Evolutionary conservation across 805 yeast species (phyloP).

Genomic region (Tetrapisispora taiwanensis): DNA sequence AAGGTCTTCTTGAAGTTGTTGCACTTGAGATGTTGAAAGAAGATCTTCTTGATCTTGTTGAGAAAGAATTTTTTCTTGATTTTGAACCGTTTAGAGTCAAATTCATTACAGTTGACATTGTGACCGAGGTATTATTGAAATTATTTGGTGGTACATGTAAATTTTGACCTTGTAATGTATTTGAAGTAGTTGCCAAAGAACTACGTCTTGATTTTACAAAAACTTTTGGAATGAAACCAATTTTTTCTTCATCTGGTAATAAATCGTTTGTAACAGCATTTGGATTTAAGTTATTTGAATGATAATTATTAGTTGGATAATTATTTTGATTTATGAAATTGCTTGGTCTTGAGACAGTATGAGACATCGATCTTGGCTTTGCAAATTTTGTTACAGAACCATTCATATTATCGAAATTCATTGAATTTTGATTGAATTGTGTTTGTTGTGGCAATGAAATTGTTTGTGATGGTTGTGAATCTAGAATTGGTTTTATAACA

Average conservation of each 20-base stretch:
- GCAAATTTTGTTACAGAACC: neutral
- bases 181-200: conserved; percentile 16
- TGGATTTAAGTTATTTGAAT: neutral
- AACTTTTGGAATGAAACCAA: conserved; percentile 29
- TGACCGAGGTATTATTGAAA: conserved; percentile 5
- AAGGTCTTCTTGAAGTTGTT: conserved; percentile 22
- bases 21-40: conserved; percentile 21
- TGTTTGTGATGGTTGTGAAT: neutral
- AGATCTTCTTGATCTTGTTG: conserved; percentile 24
- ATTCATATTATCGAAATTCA: neutral
- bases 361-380: conserved; percentile 26
- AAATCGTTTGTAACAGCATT: neutral
- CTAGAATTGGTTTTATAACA: neutral
- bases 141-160: conserved; percentile 4
- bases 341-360: conserved; percentile 14
- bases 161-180: conserved; percentile 3
- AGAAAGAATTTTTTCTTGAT: conserved; percentile 27
- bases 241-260: conserved; percentile 18
- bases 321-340: neutral
- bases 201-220: conserved; percentile 28
- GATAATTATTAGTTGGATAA: neutral
- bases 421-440: neutral
- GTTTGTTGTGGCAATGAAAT: neutral
- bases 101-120: conserved; percentile 14
- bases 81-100: conserved; percentile 20